Conservation (phyloP, 345 rosid genomes). For the Citrus mangshanensis region DNA sequence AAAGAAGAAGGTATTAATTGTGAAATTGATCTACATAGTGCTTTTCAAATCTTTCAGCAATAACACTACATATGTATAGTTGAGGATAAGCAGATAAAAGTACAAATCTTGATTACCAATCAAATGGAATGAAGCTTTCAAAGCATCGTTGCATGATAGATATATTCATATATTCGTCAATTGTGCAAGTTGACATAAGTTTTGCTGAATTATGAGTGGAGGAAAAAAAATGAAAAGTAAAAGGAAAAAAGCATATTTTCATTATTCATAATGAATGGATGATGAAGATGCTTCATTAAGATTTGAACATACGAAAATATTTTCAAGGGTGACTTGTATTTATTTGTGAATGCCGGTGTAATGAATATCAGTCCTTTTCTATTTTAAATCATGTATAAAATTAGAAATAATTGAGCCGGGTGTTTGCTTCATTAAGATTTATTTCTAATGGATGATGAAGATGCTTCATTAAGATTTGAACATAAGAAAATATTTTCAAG, state of each 20-base stretch:
- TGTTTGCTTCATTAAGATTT: not conserved
- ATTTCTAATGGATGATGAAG: not conserved
- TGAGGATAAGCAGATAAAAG: slow-evolving; percentile 17
- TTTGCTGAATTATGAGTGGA: not conserved
- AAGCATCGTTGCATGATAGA: not conserved
- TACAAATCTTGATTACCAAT: slow-evolving; percentile 9
- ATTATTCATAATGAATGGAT: not conserved
- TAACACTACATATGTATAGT: not conserved
- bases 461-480: not conserved
- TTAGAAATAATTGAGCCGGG: too few species aligned
- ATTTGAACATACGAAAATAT: not conserved
- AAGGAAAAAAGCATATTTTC: too few species aligned
- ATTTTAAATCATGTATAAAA: too few species aligned
- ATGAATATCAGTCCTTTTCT: too few species aligned
- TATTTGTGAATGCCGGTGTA: not conserved
- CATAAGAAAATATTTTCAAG: not conserved
- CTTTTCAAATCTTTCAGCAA: not conserved
- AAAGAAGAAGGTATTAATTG: not conserved
- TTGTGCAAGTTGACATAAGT: slow-evolving; percentile 9
- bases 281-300: not conserved
- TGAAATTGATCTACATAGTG: not conserved
- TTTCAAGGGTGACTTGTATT: not conserved
- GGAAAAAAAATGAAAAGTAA: not conserved
- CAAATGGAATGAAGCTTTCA: slow-evolving; percentile 22
- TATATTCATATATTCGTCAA: not conserved